Base-by-base conservation (phyloP, 169 alveolate species). In the Cryptosporidium parvum region DNA sequence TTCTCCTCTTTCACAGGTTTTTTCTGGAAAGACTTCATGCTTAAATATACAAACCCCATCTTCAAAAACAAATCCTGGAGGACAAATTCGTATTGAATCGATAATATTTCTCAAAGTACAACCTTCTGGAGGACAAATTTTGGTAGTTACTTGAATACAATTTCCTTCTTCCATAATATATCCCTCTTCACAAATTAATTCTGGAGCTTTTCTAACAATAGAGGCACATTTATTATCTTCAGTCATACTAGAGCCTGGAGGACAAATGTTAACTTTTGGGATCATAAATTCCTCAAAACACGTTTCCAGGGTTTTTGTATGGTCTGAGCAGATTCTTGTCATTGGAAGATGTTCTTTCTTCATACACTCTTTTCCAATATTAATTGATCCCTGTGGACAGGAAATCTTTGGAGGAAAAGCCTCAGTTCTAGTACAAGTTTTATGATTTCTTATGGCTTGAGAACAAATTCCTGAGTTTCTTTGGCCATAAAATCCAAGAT, bases 401-500 rank as follows among this genome's bases (percentile, higher is more conserved):
- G 87, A 42, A 14, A 80, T 39, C 39, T 80, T 59, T 80, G 87
- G 75, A 14, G 73, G 75, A 61, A 80, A 61, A 21, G 87, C 87
- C 26, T 80, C 87, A 4, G 80, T 80, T 80, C 87, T 80, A 10
- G 67, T n/a, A 35, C 87, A 80, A 39, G 75, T 80, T 61, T 80
- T 80, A 35, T 69, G 68, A 45, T 37, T 80, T 59, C 87, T 35
- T 8, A 80, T 53, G 10, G 45, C 45, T 44, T 80, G 75, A 7
- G 87, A 80, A 26, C 87, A 80, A 29, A 56, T 21, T 26, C 68
- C 73, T 26, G 52, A 26, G 33, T 67, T 65, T 31, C 3, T 35
- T 21, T 31, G 39, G 0, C 58, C 58, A 23, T 16, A 35, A 12
- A 35, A 42, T 12, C 67, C 56, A 16, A 80, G n/a, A 42, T n/a